Percentiles rank a stretch among this genome's conserved stretches.
These are phyloP conservation scores for Vigna mungo DNA, from an alignment of 306 rosid genomes.

Conservation along the genomic window DNA sequence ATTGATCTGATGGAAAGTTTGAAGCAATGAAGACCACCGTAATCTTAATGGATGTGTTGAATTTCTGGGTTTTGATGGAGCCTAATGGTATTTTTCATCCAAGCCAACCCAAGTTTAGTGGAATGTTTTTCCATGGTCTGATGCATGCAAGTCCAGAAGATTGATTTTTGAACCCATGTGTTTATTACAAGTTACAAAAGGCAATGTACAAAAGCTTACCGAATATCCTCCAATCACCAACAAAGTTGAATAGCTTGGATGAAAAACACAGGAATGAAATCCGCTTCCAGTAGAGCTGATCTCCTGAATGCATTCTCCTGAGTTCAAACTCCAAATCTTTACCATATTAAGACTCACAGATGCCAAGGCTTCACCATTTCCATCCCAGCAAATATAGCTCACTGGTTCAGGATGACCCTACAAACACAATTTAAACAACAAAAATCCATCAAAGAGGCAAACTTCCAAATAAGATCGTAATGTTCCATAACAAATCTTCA, in stretches of 20 bases:
- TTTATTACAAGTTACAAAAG: conserved; percentile 1
- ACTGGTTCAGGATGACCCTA: conserved; percentile 63
- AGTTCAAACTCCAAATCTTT: conserved; percentile 55
- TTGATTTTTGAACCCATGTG: neutral
- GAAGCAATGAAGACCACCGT: neutral
- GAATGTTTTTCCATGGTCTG: neutral
- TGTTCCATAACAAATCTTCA: conserved; percentile 27
- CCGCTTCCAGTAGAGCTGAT: conserved; percentile 46
- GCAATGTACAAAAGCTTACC: conserved; percentile 47
- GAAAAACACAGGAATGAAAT: conserved; percentile 60
- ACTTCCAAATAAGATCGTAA: neutral
- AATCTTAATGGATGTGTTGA: neutral
- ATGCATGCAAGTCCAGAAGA: neutral
- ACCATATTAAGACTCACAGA: conserved; percentile 58
- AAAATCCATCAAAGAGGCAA: conserved; percentile 20
- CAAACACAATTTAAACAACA: conserved; percentile 24
- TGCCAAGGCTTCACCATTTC: conserved; percentile 53
- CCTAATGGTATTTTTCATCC: neutral
- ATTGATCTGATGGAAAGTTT: neutral
- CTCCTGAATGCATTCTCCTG: conserved; percentile 63
- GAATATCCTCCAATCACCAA: conserved; percentile 57
- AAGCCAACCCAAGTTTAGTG: neutral
- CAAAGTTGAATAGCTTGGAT: conserved; percentile 59
- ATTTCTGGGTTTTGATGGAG: neutral
- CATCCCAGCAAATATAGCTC: conserved; percentile 61